phyloP scores from a whole-genome alignment of 1,284 basidiomycete genomes.

The Pascua guehoae region DNA sequence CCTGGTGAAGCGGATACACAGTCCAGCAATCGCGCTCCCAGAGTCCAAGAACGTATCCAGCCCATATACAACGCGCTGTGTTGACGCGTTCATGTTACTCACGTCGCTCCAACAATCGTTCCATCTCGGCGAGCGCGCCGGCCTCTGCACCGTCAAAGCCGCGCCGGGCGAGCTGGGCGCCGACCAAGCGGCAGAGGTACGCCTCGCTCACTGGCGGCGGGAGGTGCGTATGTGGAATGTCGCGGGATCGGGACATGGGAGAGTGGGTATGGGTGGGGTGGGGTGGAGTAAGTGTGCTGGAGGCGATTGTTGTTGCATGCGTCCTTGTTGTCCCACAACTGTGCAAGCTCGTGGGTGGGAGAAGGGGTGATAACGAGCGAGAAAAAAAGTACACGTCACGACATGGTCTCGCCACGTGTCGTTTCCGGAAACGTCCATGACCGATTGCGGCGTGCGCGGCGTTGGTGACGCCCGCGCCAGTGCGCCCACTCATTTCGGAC shows the following conservation, averaged over 20 bases:
- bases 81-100: constrained; percentile 19
- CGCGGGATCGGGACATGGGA: constrained; percentile 4
- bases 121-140: constrained; percentile 41
- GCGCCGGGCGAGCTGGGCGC: constrained; percentile 23
- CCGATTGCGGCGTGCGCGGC: no score
- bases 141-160: constrained; percentile 43
- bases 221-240: constrained; percentile 13
- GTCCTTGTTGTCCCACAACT: not conserved
- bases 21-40: not conserved
- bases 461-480: no score
- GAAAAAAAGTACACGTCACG: not conserved
- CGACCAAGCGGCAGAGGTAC: constrained; percentile 32
- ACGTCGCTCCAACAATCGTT: constrained; percentile 39
- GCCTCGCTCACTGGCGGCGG: constrained; percentile 20
- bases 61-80: no score
- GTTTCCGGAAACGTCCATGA: constrained; percentile 1
- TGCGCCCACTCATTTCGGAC: no score
- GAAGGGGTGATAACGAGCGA: no score
- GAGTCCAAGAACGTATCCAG: no score
- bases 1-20: no score
- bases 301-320: not conserved
- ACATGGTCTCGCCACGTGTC: not conserved
- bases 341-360: not conserved
- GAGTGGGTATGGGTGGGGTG: no score
- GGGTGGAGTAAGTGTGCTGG: not conserved